These are phyloP conservation scores for Rhizophagus prolifer DNA, from an alignment of 192 early-diverging fungal species.

Conservation along the genomic window DNA sequence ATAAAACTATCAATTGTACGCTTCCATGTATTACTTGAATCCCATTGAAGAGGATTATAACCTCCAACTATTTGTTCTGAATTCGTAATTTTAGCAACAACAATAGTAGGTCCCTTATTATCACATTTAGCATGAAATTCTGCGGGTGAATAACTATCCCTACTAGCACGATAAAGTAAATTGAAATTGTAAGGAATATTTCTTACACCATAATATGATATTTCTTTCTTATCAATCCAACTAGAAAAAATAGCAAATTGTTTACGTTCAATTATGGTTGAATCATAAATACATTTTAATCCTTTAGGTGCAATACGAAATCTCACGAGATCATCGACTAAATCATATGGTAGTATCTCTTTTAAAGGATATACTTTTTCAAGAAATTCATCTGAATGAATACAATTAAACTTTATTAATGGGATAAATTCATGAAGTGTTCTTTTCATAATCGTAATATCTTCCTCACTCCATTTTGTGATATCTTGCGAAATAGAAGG, in stretches of 20 bases:
- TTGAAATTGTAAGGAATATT: background rate
- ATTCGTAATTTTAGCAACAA: background rate
- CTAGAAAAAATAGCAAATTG: background rate
- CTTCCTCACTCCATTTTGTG: background rate
- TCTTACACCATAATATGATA: background rate
- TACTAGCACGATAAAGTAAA: background rate
- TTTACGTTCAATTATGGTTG: background rate
- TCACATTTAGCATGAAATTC: background rate
- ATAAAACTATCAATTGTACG: background rate
- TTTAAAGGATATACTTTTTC: background rate
- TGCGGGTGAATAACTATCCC: background rate
- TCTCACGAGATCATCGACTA: background rate
- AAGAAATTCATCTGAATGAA: background rate
- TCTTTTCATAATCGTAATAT: background rate
- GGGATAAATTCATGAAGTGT: background rate
- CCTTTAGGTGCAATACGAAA: background rate
- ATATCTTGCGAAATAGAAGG: background rate
- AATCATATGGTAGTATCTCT: background rate
- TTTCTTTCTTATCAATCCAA: background rate
- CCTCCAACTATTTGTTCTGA: constrained; percentile 2
- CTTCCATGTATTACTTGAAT: background rate
- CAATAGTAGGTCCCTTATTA: background rate
- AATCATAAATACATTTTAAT: background rate
- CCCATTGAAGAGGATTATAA: constrained; percentile 8
- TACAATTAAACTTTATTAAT: background rate